phyloP scores from a whole-genome alignment of 495 filamentous ascomycete species.

The Daldinia loculata region DNA sequence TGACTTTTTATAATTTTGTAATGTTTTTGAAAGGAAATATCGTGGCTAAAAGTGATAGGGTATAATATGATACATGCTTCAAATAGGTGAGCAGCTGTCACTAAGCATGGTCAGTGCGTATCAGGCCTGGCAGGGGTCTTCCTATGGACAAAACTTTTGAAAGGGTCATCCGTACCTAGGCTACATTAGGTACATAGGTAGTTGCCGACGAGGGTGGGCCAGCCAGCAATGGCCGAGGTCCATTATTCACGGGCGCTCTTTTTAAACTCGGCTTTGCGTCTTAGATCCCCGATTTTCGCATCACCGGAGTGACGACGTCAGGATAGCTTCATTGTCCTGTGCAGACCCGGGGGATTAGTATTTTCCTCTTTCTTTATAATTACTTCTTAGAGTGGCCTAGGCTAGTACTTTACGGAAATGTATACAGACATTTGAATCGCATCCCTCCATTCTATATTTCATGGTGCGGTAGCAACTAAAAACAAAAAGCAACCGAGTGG shows the following conservation, averaged over 20 bases:
- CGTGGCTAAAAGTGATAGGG: too few relatives aligned
- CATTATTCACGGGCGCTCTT: slow-evolving; percentile 33
- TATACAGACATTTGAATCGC: slow-evolving; percentile 12
- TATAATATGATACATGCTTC: too few relatives aligned
- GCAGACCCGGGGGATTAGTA: slow-evolving; percentile 11
- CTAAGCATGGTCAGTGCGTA: too few relatives aligned
- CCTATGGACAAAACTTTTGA: too few relatives aligned
- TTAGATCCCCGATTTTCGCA: slow-evolving; percentile 32
- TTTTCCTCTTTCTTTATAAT: slow-evolving; percentile 1
- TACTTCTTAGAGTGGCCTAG: not conserved
- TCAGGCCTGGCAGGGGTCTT: too few relatives aligned
- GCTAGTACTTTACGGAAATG: slow-evolving; percentile 17
- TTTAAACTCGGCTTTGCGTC: slow-evolving; percentile 38
- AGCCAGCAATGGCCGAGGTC: slow-evolving; percentile 37
- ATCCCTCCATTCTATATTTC: not conserved
- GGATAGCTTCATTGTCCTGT: slow-evolving; percentile 31
- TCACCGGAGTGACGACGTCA: slow-evolving; percentile 33
- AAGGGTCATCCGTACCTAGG: too few relatives aligned
- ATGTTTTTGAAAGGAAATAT: too few relatives aligned
- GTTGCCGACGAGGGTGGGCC: slow-evolving; percentile 33
- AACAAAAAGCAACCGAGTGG: slow-evolving; percentile 6
- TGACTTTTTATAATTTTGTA: too few relatives aligned
- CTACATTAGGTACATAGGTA: not conserved
- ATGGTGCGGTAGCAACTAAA: slow-evolving; percentile 32
- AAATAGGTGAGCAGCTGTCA: too few relatives aligned